phyloP scores from a whole-genome alignment of 2,329 filamentous ascomycete species.

The Canariomyces notabilis region DNA sequence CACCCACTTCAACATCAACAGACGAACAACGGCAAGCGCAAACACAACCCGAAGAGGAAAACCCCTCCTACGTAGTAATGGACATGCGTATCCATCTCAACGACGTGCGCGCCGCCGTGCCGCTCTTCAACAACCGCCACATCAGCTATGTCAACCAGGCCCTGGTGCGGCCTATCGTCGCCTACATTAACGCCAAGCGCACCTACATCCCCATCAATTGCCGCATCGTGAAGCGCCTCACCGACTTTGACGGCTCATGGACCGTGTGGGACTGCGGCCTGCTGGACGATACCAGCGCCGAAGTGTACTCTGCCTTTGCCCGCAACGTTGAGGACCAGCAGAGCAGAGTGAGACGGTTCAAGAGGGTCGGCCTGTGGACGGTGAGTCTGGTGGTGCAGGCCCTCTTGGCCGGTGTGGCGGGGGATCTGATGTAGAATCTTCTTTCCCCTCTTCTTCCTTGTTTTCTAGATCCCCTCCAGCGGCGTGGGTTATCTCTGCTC shows the following conservation, averaged over 20 bases:
- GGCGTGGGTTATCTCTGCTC: background rate
- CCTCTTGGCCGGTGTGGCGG: conserved; percentile 90
- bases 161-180: conserved; percentile 89
- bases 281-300: conserved; percentile 87
- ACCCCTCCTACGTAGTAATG: conserved; percentile 81
- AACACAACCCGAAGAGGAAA: conserved; percentile 36
- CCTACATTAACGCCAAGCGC: conserved; percentile 92
- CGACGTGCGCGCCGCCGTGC: conserved; percentile 87
- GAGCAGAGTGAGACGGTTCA: conserved; percentile 77
- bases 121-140: conserved; percentile 77
- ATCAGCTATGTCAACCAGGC: conserved; percentile 96
- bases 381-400: conserved; percentile 88
- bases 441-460: too few relatives aligned
- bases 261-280: conserved; percentile 88
- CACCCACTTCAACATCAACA: background rate
- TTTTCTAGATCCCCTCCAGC: too few relatives aligned
- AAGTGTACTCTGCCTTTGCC: conserved; percentile 93
- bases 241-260: conserved; percentile 94
- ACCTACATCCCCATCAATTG: conserved; percentile 96
- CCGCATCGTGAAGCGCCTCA: conserved; percentile 81
- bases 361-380: conserved; percentile 93
- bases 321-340: conserved; percentile 86
- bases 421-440: conserved; percentile 53
- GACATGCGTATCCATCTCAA: conserved; percentile 94
- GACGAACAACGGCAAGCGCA: background rate